A percentile compares a stretch with the other conserved stretches of the same genome.
These are phyloP conservation scores for Chenopodium quinoa DNA, from an alignment of 148 eudicot genomes.

Conservation along the genomic window DNA sequence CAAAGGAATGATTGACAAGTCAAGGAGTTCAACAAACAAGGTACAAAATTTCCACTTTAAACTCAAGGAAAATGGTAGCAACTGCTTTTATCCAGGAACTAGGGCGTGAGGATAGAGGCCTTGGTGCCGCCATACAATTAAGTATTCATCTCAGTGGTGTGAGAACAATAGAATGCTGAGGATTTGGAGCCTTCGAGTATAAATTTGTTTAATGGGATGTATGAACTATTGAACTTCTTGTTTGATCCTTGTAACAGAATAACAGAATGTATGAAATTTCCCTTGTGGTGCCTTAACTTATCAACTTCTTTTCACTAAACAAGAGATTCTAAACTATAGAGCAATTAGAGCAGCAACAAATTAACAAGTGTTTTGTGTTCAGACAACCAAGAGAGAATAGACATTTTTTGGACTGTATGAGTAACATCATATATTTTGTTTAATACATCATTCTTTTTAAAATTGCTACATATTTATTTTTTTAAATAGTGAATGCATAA, in stretches of 20 bases:
- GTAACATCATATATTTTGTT: too few relatives aligned
- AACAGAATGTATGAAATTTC: background rate
- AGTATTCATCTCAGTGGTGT: background rate
- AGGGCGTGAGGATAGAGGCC: constrained; percentile 37
- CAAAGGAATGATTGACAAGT: constrained; percentile 37
- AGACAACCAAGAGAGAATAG: background rate
- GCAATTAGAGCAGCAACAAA: background rate
- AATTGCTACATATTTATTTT: too few relatives aligned
- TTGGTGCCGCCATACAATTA: background rate
- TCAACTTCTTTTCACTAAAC: background rate
- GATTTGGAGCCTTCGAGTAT: background rate
- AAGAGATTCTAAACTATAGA: background rate
- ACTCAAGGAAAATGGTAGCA: constrained; percentile 65
- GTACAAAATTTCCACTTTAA: constrained; percentile 64
- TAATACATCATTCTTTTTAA: too few relatives aligned
- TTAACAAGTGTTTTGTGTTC: background rate
- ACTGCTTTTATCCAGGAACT: constrained; percentile 81
- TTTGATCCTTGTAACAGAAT: background rate
- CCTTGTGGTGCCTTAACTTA: background rate
- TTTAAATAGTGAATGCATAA: too few relatives aligned
- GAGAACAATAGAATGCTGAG: background rate
- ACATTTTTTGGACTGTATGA: too few relatives aligned
- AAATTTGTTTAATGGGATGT: background rate
- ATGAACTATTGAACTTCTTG: background rate
- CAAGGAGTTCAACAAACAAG: constrained; percentile 33